Base-by-base conservation (phyloP, 129 eudicot genomes). In the Pittosporum tobira region DNA sequence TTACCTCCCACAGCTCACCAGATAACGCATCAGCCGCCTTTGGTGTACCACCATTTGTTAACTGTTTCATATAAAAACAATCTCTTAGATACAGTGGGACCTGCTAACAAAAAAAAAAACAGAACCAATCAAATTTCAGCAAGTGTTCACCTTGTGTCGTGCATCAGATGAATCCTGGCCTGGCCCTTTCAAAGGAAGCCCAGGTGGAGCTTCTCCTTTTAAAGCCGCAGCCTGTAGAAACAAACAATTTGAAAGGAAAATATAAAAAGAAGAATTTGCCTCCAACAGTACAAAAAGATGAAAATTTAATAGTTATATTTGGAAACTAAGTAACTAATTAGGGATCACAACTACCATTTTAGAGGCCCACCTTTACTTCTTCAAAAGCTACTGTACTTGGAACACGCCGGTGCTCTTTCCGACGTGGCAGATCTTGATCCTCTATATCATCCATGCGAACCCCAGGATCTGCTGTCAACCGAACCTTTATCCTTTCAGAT, bases 171-270 rank as follows among this genome's bases (percentile, higher is more conserved):
- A 83, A 77, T 89, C 83, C 72, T 83, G 99, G 61, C 84, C 91
- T 65, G 99, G 77, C 46, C 99, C 99, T 69, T 87, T 91, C 61
- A 91, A 72, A 75, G 99, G 96, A 61, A 91, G 87, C 49, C 99
- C 99, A 27, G 83, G 83, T 61, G 99, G 99, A 64, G 99, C 94
- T 79, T 91, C 96, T 47, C 99, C 99, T 71, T 91, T 91, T 61
- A 88, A 75, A 54, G 99, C 94, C 71, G 99, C 99, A 63, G 96
- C 96, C 99, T 91, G 73, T 40, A 30, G 51, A 61, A 47, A 57
- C 52, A 59, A 67, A 36, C n/a, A 64, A 25, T 15, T 48, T 34
- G 36, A 46, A 11, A 31, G 19, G 38, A 26, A 25, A 36, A 15
- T 6, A 56, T 24, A 47, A 62, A 47, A 8, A 23, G 49, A 7